A percentile compares a stretch with the other conserved stretches of the same genome.
phyloP scores from a whole-genome alignment of 2,329 filamentous ascomycete species.

The Trichoderma citrinoviride region DNA sequence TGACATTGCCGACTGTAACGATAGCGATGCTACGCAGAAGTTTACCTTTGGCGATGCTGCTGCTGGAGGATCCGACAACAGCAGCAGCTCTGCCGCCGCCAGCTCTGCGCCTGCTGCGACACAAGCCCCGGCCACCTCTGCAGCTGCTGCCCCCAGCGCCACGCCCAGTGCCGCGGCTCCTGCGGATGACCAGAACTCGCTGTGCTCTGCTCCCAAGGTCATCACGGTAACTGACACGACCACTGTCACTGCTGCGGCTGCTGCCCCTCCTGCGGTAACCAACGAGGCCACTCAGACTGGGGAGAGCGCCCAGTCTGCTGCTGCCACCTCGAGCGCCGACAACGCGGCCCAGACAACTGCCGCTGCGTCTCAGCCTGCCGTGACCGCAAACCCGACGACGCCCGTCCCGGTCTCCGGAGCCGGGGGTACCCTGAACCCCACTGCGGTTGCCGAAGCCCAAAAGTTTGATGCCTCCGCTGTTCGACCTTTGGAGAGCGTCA shows the following conservation, averaged over 20 bases:
- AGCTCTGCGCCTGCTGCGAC: slow-evolving; percentile 1
- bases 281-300: not conserved
- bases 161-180: not conserved
- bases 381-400: slow-evolving; percentile 39
- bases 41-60: slow-evolving; percentile 36
- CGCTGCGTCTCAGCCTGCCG: not conserved
- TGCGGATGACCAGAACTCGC: not conserved
- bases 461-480: slow-evolving; percentile 46
- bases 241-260: not conserved
- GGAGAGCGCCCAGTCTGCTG: not conserved
- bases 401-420: slow-evolving; percentile 50
- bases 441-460: slow-evolving; percentile 50
- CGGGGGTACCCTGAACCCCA: slow-evolving; percentile 48
- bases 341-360: not conserved
- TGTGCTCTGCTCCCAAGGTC: slow-evolving; percentile 1
- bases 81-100: not conserved
- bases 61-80: slow-evolving; percentile 11
- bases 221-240: not conserved
- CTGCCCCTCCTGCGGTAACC: not conserved
- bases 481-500: slow-evolving; percentile 44
- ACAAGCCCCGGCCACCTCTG: not conserved
- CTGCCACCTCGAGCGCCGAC: not conserved
- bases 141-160: not conserved
- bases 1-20: slow-evolving; percentile 44
- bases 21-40: slow-evolving; percentile 41